Percentiles rank a stretch among this genome's conserved stretches.
phyloP scores from a whole-genome alignment of 73 alveolate genomes.

The Paramecium caudatum region DNA sequence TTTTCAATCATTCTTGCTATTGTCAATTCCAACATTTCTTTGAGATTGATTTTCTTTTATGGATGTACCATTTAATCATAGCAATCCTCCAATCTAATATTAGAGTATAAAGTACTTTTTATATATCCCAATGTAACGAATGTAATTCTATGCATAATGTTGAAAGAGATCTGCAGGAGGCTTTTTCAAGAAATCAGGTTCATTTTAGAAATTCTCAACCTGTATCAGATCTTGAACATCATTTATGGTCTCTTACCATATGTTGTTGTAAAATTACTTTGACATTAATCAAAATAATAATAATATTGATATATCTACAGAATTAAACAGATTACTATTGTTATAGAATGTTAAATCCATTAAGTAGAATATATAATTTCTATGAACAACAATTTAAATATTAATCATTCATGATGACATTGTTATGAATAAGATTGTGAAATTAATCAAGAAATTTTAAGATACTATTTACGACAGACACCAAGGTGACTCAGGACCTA shows the following conservation, averaged over 20 bases:
- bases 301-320: no score
- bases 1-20: constrained; percentile 92
- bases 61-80: constrained; percentile 99
- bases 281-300: constrained; percentile 8
- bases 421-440: background rate
- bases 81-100: constrained; percentile 92
- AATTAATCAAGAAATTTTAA: no score
- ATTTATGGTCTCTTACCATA: constrained; percentile 92
- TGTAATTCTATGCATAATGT: constrained; percentile 96
- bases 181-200: background rate
- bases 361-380: background rate
- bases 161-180: constrained; percentile 86
- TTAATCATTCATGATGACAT: background rate
- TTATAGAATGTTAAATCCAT: background rate
- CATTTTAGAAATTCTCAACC: background rate
- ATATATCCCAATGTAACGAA: constrained; percentile 96
- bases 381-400: background rate
- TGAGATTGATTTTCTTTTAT: constrained; percentile 96
- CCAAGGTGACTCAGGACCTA: no score
- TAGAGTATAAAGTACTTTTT: constrained; percentile 75
- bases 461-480: no score
- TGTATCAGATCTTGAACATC: constrained; percentile 76
- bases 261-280: constrained; percentile 78
- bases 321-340: background rate
- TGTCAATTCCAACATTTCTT: constrained; percentile 92